phyloP scores from a whole-genome alignment of 139 green algal genomes.

The Closterium sp. region DNA sequence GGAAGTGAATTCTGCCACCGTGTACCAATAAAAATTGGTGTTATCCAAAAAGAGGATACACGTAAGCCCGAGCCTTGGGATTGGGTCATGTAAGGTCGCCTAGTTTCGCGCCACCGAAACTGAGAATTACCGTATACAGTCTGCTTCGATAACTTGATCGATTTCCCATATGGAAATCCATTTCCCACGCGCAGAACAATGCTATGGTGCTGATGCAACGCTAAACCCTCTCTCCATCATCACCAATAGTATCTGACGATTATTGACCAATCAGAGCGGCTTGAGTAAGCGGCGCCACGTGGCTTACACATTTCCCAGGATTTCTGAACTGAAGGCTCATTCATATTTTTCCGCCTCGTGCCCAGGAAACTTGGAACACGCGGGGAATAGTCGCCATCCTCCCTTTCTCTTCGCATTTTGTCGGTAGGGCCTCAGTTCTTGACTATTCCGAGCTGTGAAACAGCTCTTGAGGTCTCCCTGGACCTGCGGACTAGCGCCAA shows the following conservation, averaged over 20 bases:
- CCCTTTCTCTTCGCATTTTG: too few species aligned
- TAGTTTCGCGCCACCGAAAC: not conserved
- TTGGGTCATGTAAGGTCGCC: not conserved
- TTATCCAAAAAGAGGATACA: not conserved
- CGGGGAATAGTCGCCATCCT: too few species aligned
- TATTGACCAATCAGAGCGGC: not conserved
- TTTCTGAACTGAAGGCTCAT: too few species aligned
- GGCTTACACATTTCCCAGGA: too few species aligned
- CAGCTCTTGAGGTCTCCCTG: not conserved
- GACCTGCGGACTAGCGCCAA: not conserved
- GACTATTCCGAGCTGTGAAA: not conserved
- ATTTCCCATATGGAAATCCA: not conserved
- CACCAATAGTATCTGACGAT: not conserved
- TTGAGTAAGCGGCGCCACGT: too few species aligned
- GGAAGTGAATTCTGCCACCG: not conserved
- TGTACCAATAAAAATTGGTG: not conserved
- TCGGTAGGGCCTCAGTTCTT: not conserved
- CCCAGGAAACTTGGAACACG: too few species aligned
- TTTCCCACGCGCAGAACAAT: not conserved
- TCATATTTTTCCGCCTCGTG: too few species aligned
- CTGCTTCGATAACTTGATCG: not conserved
- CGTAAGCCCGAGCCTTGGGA: not conserved
- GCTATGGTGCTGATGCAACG: not conserved
- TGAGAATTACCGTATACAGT: not conserved
- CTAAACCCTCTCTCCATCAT: too few species aligned